Evolutionary conservation across 2,329 filamentous ascomycete genomes (phyloP), one percentile per base, ranked within the genome.

Genomic region (Tolypocladium cylindrosporum): DNA sequence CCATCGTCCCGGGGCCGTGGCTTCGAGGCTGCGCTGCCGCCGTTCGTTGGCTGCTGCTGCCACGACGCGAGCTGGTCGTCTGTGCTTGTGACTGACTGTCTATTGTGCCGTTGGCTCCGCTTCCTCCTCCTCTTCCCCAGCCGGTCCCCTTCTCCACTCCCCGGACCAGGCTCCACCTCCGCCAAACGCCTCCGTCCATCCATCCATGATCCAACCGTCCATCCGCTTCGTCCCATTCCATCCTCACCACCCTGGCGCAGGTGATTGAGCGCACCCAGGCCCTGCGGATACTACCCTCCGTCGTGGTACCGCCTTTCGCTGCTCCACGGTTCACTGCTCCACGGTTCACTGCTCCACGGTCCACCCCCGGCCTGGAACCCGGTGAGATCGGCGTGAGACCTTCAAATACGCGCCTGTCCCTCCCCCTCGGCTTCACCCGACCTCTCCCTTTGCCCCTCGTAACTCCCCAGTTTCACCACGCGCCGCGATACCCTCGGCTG

Each of bases 201-300:
- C 58, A 55, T 55, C 27, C 27, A 27, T 31, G 24, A 3, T 27
- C 24, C 24, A 27, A 27, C 60, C 60, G 53, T 61, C 60, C 58
- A 57, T 59, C 40, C 40, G 36, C 24, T 36, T 50, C 52, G 40
- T 61, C 51, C 56, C 56, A 43, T 60, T 24, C 59, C 58, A 16
- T 34, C 48, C 11, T 27, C 24, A 27, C 24, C 27, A 19, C 48
- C 48, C 31, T n/a, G 24, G 45, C 34, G 45, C 34, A n/a, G 16
- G 48, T 21, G 48, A 21, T 36, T n/a, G 16, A 36, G 31, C n/a
- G 48, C 9, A 24, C 11, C 34, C 37, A 31, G 55, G 43, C 54
- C 56, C 57, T 55, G 56, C 61, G 54, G 55, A 62, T 62, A 59
- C 60, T 58, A 61, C 56, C 61, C 59, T 60, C 45, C 43, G 40